These are phyloP conservation scores for Diaporthe sp. DNA, from an alignment of 2,329 filamentous ascomycete species.

Conservation along the genomic window DNA sequence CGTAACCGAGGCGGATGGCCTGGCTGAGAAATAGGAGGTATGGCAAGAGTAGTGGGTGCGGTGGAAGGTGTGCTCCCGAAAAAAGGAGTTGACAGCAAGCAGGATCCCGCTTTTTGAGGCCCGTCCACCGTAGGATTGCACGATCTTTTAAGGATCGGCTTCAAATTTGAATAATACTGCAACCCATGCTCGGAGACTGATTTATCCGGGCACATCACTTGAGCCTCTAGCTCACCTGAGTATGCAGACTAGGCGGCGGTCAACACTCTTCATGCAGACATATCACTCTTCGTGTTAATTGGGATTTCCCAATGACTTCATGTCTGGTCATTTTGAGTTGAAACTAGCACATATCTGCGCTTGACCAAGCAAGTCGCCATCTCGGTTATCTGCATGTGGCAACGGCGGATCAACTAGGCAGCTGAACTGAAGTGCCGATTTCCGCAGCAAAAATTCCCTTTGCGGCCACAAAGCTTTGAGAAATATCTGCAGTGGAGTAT, in stretches of 20 bases:
- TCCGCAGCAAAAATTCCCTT: neutral
- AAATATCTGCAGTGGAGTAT: neutral
- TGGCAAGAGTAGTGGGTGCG: neutral
- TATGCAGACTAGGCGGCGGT: neutral
- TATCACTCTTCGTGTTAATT: neutral
- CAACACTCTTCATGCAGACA: neutral
- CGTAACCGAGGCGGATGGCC: neutral
- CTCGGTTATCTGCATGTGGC: conserved; percentile 3
- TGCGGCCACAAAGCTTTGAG: neutral
- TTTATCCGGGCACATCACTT: neutral
- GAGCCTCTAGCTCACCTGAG: neutral
- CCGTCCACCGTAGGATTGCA: neutral
- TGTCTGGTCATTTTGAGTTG: neutral
- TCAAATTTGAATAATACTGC: neutral
- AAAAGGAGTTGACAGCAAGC: conserved; percentile 4
- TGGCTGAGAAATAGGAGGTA: neutral
- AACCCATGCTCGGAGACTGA: neutral
- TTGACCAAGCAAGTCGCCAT: neutral
- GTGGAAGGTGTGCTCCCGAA: conserved; percentile 7
- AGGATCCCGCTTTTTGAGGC: neutral
- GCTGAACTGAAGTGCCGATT: neutral
- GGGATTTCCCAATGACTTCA: neutral
- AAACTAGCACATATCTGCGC: neutral
- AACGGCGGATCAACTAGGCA: neutral
- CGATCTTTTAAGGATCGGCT: neutral